Base-by-base conservation (phyloP, 768 basidiomycete species). In the Tricholoma sp. region DNA sequence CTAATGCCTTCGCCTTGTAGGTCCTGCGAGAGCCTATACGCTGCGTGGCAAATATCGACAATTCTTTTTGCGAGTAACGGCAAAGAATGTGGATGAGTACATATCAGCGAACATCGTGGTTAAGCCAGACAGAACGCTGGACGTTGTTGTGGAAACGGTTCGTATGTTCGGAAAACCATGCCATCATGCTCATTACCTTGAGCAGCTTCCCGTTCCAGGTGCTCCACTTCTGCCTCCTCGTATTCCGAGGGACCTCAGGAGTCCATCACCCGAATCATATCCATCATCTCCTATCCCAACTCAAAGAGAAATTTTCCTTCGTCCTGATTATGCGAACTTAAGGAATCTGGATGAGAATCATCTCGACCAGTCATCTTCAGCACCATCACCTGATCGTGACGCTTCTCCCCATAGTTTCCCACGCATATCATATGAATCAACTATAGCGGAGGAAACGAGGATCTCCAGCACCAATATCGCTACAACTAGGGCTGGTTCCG, bases 21-120 rank as follows among this genome's bases (percentile, higher is more conserved):
- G 86, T n/a, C 82, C 83, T 10, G 86, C 86, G 24, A 83, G 79
- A 65, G 83, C 84, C 27, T 89, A 81, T 61, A 82, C 82, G 2
- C 71, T 82, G 67, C 81, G 88, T 24, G 86, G 86, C 29, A 81
- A 80, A 70, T 89, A 84, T 67, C 77, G 83, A 52, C 88, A 90
- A 63, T 76, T 83, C 53, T 83, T 90, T 63, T 74, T 89, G 64
- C 81, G 85, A 29, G 77, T 89, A 24, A 74, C 79, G 8, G 74
- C 76, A 29, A 76, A 81, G 31, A 81, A 83, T 62, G 71, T 69
- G 24, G 76, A 81, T 51, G 76, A 82, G 18, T 80, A 71, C 58
- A 74, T 73, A 22, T 74, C 81, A 3, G 80, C 82, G n/a, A 83
- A 88, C 63, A 71, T 90, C 14, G 73, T 77, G 14, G 74, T 89